Evolutionary conservation across 495 filamentous ascomycete species (phyloP).

Genomic region (Penicillium arizonense): DNA sequence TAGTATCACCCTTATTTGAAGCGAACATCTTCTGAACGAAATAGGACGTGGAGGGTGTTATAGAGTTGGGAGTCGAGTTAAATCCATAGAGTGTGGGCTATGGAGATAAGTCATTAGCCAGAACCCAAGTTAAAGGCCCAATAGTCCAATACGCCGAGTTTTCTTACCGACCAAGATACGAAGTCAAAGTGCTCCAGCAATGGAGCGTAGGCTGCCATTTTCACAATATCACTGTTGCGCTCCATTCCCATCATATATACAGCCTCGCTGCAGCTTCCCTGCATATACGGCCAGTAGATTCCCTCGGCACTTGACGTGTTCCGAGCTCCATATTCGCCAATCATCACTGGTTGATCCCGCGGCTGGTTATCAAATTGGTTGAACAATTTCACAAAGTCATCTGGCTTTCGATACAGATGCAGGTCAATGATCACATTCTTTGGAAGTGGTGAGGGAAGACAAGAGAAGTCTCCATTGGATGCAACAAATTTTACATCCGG

Average conservation of each 20-base stretch:
- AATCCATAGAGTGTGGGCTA: slow-evolving; percentile 38
- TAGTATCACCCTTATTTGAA: slow-evolving; percentile 52
- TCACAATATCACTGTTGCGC: slow-evolving; percentile 58
- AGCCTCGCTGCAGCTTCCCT: slow-evolving; percentile 61
- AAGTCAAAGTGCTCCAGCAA: slow-evolving; percentile 44
- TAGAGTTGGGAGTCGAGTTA: slow-evolving; percentile 46
- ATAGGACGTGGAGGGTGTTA: slow-evolving; percentile 37
- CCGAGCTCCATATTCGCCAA: slow-evolving; percentile 57
- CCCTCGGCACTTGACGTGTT: slow-evolving; percentile 42
- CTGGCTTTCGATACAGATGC: slow-evolving; percentile 50
- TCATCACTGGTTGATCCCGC: slow-evolving; percentile 41
- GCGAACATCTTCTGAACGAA: slow-evolving; percentile 49
- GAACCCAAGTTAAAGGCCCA: background rate
- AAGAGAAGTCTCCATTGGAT: slow-evolving; percentile 33
- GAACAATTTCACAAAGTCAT: slow-evolving; percentile 52
- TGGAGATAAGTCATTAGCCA: background rate
- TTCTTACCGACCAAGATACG: slow-evolving; percentile 39
- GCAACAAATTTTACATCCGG: slow-evolving; percentile 45
- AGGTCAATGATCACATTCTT: slow-evolving; percentile 42
- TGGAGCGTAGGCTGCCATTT: slow-evolving; percentile 53
- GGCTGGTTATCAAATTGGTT: slow-evolving; percentile 52
- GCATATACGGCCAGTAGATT: slow-evolving; percentile 45
- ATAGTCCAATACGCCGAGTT: background rate
- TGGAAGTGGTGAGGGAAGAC: slow-evolving; percentile 28
- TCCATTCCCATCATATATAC: slow-evolving; percentile 68